Evolutionary conservation across 441 rosid genomes (phyloP).

Genomic region (California macrophylla): DNA sequence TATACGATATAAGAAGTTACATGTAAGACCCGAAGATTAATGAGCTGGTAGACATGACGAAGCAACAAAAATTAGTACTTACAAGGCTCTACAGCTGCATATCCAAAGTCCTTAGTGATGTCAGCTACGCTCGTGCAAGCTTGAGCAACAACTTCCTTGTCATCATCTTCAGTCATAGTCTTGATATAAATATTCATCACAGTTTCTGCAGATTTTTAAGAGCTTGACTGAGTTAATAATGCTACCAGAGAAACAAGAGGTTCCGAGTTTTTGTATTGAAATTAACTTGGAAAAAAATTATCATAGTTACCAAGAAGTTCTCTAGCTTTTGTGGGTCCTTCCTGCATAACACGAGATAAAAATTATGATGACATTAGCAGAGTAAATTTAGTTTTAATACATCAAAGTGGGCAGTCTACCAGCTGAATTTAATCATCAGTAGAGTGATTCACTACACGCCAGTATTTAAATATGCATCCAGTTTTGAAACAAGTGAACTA

Average conservation of each 20-base stretch:
- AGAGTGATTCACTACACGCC: not conserved
- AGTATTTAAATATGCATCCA: not conserved
- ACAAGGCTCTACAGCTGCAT: constrained; percentile 71
- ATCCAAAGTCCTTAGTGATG: constrained; percentile 80
- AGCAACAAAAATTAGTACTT: constrained; percentile 27
- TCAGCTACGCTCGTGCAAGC: constrained; percentile 84
- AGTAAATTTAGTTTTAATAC: not conserved
- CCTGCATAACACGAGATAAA: constrained; percentile 40
- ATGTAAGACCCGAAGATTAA: not conserved
- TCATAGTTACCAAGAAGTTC: constrained; percentile 60
- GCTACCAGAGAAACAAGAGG: constrained; percentile 4
- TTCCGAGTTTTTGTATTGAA: not conserved
- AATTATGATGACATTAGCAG: constrained; percentile 8
- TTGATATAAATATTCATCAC: constrained; percentile 72
- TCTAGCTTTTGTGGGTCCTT: constrained; percentile 55
- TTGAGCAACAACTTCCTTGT: constrained; percentile 96
- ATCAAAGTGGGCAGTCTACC: not conserved
- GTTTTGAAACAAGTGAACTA: not conserved
- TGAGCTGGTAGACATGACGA: not conserved
- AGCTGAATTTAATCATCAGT: not conserved
- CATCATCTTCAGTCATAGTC: constrained; percentile 83
- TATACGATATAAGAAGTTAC: constrained; percentile 11
- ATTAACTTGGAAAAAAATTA: no score
- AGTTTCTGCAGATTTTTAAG: constrained; percentile 40
- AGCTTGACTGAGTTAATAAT: constrained; percentile 14